A percentile compares a stretch with the other conserved stretches of the same genome.
Evolutionary conservation across 2,329 filamentous ascomycete species (phyloP).

Genomic region (Ascochyta viciae-villosae): DNA sequence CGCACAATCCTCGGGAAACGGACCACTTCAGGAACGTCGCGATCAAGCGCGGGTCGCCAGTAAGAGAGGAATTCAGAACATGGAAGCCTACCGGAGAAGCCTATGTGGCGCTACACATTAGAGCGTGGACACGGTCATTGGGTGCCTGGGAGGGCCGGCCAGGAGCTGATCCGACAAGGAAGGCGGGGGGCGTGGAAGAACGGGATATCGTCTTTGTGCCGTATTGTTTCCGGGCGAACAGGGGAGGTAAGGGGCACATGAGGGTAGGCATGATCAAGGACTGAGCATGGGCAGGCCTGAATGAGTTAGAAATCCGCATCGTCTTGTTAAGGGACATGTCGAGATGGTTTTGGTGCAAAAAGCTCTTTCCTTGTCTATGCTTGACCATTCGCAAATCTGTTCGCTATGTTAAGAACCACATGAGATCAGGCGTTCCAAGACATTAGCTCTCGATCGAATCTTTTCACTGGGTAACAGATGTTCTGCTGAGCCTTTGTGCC

Average conservation of each 20-base stretch:
- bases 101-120: slow-evolving; percentile 8
- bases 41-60: background rate
- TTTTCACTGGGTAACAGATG: too few species aligned
- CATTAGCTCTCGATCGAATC: too few species aligned
- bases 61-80: slow-evolving; percentile 4
- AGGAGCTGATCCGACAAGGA: background rate
- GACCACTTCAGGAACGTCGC: slow-evolving; percentile 18
- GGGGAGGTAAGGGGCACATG: slow-evolving; percentile 17
- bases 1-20: slow-evolving; percentile 14
- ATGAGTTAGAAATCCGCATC: too few species aligned
- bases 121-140: slow-evolving; percentile 6
- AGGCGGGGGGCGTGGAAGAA: background rate
- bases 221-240: slow-evolving; percentile 19
- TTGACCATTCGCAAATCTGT: too few species aligned
- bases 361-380: too few species aligned
- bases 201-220: slow-evolving; percentile 15
- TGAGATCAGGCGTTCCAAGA: too few species aligned
- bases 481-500: too few species aligned
- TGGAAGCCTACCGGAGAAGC: slow-evolving; percentile 10
- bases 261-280: slow-evolving; percentile 13
- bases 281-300: background rate
- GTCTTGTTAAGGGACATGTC: too few species aligned
- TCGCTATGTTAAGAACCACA: too few species aligned
- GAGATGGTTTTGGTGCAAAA: too few species aligned
- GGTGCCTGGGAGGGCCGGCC: background rate